Percentiles rank a stretch among this genome's conserved stretches.
These are phyloP conservation scores for Chiua virens DNA, from an alignment of 768 basidiomycete genomes.

Conservation along the genomic window DNA sequence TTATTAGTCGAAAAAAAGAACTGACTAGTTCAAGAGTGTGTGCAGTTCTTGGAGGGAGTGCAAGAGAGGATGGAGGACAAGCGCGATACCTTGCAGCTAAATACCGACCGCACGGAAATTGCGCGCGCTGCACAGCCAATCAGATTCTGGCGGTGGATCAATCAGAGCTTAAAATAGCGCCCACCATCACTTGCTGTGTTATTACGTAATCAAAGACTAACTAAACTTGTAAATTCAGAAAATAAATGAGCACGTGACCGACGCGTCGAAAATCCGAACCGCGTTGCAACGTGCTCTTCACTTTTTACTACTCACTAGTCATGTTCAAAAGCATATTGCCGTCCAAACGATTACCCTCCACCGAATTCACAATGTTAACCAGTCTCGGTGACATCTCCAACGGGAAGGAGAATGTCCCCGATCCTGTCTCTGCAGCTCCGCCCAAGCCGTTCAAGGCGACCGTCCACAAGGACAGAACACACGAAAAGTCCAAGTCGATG, in stretches of 20 bases:
- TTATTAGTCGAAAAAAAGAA: constrained; percentile 1
- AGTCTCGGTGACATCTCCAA: constrained; percentile 45
- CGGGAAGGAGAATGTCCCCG: constrained; percentile 72
- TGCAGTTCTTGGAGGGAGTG: not conserved
- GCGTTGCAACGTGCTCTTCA: constrained; percentile 17
- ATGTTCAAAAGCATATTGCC: constrained; percentile 87
- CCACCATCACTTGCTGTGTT: constrained; percentile 5
- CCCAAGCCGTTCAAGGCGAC: constrained; percentile 25
- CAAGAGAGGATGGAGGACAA: not conserved
- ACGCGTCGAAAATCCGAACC: constrained; percentile 34
- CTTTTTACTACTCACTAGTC: not conserved
- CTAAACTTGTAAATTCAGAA: constrained; percentile 8
- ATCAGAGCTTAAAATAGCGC: constrained; percentile 12
- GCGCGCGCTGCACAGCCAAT: constrained; percentile 20
- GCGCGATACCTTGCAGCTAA: constrained; percentile 14
- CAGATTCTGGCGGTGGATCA: constrained; percentile 10
- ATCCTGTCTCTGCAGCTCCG: constrained; percentile 35
- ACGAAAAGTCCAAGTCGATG: constrained; percentile 45
- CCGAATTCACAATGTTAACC: constrained; percentile 76
- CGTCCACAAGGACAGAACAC: constrained; percentile 25
- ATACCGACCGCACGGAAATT: constrained; percentile 35
- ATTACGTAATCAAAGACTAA: constrained; percentile 16
- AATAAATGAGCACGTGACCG: constrained; percentile 34
- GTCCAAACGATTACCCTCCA: constrained; percentile 60
- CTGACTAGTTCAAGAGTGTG: not conserved